Base-by-base conservation (phyloP, 192 early-diverging fungal species). In the Entomortierella parvispora region DNA sequence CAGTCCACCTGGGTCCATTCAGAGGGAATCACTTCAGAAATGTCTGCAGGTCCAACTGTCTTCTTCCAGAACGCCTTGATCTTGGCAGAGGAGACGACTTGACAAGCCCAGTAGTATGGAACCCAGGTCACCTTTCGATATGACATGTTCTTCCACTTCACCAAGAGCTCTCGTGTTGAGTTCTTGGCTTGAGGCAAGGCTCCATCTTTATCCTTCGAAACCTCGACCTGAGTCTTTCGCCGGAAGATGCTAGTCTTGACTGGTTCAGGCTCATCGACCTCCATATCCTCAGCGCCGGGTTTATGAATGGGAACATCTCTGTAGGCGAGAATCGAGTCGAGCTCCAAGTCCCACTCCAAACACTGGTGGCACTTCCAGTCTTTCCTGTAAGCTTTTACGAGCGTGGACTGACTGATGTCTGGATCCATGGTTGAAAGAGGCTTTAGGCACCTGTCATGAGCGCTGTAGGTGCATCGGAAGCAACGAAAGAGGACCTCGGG, bases 51-150 rank as follows among this genome's bases (percentile, higher is more conserved):
- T 5, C 55, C 68, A 10, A 43, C 44, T 1, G 34, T 48, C 59
- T 52, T 70, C 58, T 68, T 84, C 47, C 60, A 71, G 22, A 79
- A 81, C 28, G 56, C 29, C 20, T 65, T 62, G 56, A 69, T 62
- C 23, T 79, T 77, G 25, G 26, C 58, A 2, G 71, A 43, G 0
- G 64, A 68, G 3, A 77, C 48, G 10, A 80, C 62, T 20, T 70
- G 57, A 3, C 46, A 65, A 20, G 86, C 50, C 87, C 87, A 88
- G 34, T 61, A 65, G 6, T 48, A 65, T 42, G 82, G 69, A 8
- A 88, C 81, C 87, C 87, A 88, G 18, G 63, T 55, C n/a, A 82
- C 65, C 51, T 84, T 79, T 32, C 85, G 62, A 54, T 86, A 84
- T 4, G 83, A 83, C 46, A 69, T 17, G 23, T 68, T 55, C 44